phyloP scores from a whole-genome alignment of 2,329 filamentous ascomycete species.

The Hypoxylon sp. region DNA sequence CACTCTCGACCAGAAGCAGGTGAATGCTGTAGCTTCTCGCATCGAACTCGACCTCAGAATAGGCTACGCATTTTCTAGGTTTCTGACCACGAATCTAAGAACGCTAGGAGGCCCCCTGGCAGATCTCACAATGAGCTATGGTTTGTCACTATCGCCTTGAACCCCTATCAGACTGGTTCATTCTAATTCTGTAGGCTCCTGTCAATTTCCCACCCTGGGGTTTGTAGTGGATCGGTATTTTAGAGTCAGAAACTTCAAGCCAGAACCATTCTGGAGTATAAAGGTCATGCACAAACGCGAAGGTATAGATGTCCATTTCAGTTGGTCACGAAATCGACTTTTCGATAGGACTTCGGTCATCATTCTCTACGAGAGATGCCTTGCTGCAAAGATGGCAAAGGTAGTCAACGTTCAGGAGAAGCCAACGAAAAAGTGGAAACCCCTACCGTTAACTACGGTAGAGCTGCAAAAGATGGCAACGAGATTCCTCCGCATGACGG shows the following conservation, averaged over 20 bases:
- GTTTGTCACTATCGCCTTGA: constrained; percentile 58
- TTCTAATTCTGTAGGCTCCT: constrained; percentile 71
- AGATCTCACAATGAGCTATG: constrained; percentile 81
- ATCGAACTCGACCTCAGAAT: constrained; percentile 95
- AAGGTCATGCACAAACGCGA: constrained; percentile 84
- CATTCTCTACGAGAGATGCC: constrained; percentile 86
- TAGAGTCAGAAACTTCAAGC: constrained; percentile 91
- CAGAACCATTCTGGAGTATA: constrained; percentile 93
- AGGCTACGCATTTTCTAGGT: constrained; percentile 90
- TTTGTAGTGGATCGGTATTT: constrained; percentile 98
- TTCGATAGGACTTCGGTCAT: constrained; percentile 88
- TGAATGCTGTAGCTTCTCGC: constrained; percentile 86
- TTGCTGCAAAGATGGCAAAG: constrained; percentile 79
- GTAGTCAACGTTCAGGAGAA: constrained; percentile 90
- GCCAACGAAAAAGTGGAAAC: constrained; percentile 93
- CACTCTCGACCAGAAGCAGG: constrained; percentile 84
- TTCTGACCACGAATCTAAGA: constrained; percentile 84
- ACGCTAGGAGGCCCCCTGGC: constrained; percentile 75
- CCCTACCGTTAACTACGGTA: constrained; percentile 92
- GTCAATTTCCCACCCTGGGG: constrained; percentile 95
- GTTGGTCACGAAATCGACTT: constrained; percentile 82
- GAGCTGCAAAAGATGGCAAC: constrained; percentile 97
- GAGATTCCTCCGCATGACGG: constrained; percentile 87
- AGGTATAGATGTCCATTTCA: constrained; percentile 82
- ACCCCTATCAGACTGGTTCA: constrained; percentile 30